phyloP scores from a whole-genome alignment of 1,284 basidiomycete species.

The Mycena sp. region DNA sequence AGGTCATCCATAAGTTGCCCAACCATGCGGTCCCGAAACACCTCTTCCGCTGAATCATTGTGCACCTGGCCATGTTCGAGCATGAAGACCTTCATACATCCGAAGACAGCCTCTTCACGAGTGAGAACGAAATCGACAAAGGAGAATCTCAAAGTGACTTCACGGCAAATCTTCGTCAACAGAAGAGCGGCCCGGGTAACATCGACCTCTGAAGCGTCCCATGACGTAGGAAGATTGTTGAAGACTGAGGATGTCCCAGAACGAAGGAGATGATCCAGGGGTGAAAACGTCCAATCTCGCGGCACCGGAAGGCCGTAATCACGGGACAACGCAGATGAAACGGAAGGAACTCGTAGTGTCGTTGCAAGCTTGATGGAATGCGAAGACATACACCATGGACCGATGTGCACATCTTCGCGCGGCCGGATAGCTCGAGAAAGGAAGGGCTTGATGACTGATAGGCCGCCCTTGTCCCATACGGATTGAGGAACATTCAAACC shows the following conservation, averaged over 20 bases:
- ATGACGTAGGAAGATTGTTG: slow-evolving; percentile 71
- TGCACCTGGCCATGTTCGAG: slow-evolving; percentile 81
- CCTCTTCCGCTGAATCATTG: slow-evolving; percentile 65
- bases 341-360: slow-evolving; percentile 63
- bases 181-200: slow-evolving; percentile 75
- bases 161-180: slow-evolving; percentile 57
- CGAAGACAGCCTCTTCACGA: slow-evolving; percentile 71
- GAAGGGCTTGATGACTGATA: slow-evolving; percentile 68
- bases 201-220: slow-evolving; percentile 86
- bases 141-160: slow-evolving; percentile 53
- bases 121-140: slow-evolving; percentile 53
- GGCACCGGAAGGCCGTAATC: slow-evolving; percentile 69
- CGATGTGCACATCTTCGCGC: slow-evolving; percentile 48
- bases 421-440: slow-evolving; percentile 55
- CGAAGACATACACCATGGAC: slow-evolving; percentile 57
- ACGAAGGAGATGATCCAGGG: slow-evolving; percentile 85
- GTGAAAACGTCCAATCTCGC: slow-evolving; percentile 77
- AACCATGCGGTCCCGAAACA: slow-evolving; percentile 76
- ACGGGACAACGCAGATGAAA: slow-evolving; percentile 35
- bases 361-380: slow-evolving; percentile 62
- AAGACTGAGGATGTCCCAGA: slow-evolving; percentile 83
- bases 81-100: slow-evolving; percentile 95
- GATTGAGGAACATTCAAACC: slow-evolving; percentile 48
- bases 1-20: slow-evolving; percentile 66
- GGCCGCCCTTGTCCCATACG: slow-evolving; percentile 62